Evolutionary conservation across 495 filamentous ascomycete species (phyloP), one percentile per base, ranked within the genome.

Genomic region (Penicillium arizonense): DNA sequence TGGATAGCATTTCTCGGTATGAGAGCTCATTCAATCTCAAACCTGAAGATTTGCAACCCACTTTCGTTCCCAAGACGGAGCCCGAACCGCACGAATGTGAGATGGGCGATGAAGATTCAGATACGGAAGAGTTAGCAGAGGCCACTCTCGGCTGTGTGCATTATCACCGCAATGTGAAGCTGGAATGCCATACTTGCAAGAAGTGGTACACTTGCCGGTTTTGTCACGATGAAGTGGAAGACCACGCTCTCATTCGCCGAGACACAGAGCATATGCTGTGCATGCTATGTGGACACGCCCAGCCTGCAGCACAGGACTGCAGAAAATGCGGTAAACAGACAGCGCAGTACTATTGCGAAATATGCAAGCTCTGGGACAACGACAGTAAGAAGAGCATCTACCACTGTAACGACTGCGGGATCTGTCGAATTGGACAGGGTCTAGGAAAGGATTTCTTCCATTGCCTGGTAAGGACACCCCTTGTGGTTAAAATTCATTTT

Each of bases 291-390:
- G 86, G 86, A 10, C 85, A 85, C 59, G 85, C 94, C 10, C 94
- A 99, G 61, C 82, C 83, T 43, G 95, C 90, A 12, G 81, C 81
- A 28, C 87, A 94, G 52, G 77, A 81, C 36, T 99, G 94, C 68
- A 69, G 75, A 35, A 65, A 83, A 18, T 99, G 94, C 68, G 86
- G 84, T 30, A 82, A 85, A 61, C 82, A 81, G 45, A 84, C 87
- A 14, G 89, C 91, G n/a, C 88, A 86, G 63, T 97, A 97, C 72
- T 99, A 94, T 62, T 99, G 95, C 71, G 80, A 83, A 42, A 87
- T 91, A 50, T 97, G 94, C 79, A 96, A 97, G 69, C 77, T 99
- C 2, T 99, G 95, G 95, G 92, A 97, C 64, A 88, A 97, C 59
- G 91, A 96, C 59, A 79, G 82, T 33, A 84, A 85, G 56, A 97